Evolutionary conservation across 2,329 filamentous ascomycete genomes (phyloP), one percentile per base, ranked within the genome.

Genomic region (Aspergillus puulaauensis): DNA sequence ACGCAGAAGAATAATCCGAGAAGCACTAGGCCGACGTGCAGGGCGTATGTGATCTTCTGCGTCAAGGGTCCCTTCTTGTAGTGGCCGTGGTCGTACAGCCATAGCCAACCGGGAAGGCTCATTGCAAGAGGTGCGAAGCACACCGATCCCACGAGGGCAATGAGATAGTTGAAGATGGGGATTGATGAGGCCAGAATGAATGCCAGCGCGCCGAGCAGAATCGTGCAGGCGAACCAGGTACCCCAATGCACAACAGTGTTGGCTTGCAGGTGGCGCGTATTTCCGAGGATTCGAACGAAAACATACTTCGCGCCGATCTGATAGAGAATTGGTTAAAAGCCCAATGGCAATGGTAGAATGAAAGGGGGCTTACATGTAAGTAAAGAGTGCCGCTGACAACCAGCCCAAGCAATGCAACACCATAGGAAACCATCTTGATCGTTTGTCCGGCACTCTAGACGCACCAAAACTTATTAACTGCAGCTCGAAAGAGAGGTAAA

Each of bases 351-450:
- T 23, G 24, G 14, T 7, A 44, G 19, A 19, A 19, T 2, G 19
- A 19, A 5, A 11, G 9, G 19, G 3, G n/a, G 8, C 53, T 37
- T 51, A 56, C 53, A 31, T 72, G 81, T 14, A 79, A 66, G 61
- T 80, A 81, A 1, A 81, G 63, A 43, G 74, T 75, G 1, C 74
- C 77, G 52, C 77, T 79, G 41, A 86, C 79, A 31, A 83, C 71
- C 4, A 87, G 74, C 2, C 83, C 83, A 4, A 81, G 73, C 8
- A 87, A 68, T 3, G 79, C 85, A 45, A 88, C 75, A 3, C 85
- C 86, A 63, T 87, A 88, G 0, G 83, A 73, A 0, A 87, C 77
- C 68, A 84, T 86, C 73, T 88, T 87, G 62, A 88, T 75, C 0
- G 77, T 80, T 4, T 76, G 74, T 9, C 86, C 85, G 0, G 86